Conservation (phyloP, 352 stramenopile species). For the Blastocystis sp. region DNA sequence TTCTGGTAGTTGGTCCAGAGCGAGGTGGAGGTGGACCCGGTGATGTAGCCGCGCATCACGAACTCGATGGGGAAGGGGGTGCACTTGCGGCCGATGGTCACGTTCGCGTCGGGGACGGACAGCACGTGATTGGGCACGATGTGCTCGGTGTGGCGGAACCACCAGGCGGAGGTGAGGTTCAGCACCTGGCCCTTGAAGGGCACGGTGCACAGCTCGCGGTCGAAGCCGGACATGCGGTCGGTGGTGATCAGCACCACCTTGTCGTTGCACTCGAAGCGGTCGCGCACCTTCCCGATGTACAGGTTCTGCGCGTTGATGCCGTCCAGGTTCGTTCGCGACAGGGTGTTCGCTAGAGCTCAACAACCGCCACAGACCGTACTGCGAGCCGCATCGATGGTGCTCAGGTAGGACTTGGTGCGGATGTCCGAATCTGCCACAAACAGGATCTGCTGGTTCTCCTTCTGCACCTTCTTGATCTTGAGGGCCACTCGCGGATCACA, state of each 20-base stretch:
- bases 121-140: constrained; percentile 95
- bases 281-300: constrained; percentile 71
- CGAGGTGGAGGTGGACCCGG: constrained; percentile 89
- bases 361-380: not conserved
- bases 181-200: constrained; percentile 94
- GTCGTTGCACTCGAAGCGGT: constrained; percentile 80
- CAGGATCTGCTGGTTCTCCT: constrained; percentile 47
- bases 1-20: constrained; percentile 98
- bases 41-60: constrained; percentile 89
- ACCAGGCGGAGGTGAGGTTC: constrained; percentile 89
- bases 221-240: constrained; percentile 94
- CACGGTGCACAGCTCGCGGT: constrained; percentile 87
- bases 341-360: constrained; percentile 36
- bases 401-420: constrained; percentile 57
- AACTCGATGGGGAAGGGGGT: constrained; percentile 94
- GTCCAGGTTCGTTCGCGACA: constrained; percentile 38
- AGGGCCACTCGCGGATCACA: not conserved
- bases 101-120: constrained; percentile 83
- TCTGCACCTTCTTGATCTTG: constrained; percentile 20
- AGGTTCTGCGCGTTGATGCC: constrained; percentile 47
- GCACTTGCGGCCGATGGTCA: constrained; percentile 90
- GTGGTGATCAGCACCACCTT: constrained; percentile 91
- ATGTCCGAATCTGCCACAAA: constrained; percentile 57
- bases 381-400: constrained; percentile 5
- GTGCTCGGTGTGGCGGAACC: constrained; percentile 82